Conservation (phyloP, 164 flowering plant genomes). For the Sextonia rubra region DNA sequence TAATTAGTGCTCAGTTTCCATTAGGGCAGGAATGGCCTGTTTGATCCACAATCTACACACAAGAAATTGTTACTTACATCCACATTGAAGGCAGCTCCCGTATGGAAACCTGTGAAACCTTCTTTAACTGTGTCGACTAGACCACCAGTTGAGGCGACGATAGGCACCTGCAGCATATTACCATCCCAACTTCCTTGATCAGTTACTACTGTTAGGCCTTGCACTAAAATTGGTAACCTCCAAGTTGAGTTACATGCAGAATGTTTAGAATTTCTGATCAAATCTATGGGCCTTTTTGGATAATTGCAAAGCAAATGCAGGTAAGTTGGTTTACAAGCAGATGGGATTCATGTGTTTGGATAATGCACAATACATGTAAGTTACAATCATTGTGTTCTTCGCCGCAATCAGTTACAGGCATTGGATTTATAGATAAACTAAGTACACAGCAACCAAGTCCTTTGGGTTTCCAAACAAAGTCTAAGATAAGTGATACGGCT, state of each 20-base stretch:
- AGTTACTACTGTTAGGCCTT: not conserved
- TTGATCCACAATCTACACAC: not conserved
- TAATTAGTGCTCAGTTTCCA: not conserved
- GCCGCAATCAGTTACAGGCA: no score
- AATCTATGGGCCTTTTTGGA: no score
- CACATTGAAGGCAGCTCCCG: slow-evolving; percentile 78
- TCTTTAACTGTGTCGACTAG: slow-evolving; percentile 92
- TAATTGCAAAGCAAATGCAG: no score
- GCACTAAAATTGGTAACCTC: not conserved
- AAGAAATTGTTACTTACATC: slow-evolving; percentile 43
- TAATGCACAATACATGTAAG: no score
- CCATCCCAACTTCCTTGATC: not conserved
- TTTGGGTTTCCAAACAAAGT: no score
- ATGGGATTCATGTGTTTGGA: no score
- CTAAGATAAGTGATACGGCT: no score
- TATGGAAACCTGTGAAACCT: slow-evolving; percentile 92
- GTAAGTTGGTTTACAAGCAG: no score
- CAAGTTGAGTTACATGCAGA: not conserved
- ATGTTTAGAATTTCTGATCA: not conserved
- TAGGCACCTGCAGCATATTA: slow-evolving; percentile 24
- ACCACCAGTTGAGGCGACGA: slow-evolving; percentile 91
- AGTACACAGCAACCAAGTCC: no score
- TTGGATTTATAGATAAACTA: no score
- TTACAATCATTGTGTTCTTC: no score
- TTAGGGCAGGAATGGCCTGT: not conserved